Evolutionary conservation across 2,329 filamentous ascomycete species (phyloP), one percentile per base, ranked within the genome.

Genomic region (Aspergillus fumigatiaffinis): DNA sequence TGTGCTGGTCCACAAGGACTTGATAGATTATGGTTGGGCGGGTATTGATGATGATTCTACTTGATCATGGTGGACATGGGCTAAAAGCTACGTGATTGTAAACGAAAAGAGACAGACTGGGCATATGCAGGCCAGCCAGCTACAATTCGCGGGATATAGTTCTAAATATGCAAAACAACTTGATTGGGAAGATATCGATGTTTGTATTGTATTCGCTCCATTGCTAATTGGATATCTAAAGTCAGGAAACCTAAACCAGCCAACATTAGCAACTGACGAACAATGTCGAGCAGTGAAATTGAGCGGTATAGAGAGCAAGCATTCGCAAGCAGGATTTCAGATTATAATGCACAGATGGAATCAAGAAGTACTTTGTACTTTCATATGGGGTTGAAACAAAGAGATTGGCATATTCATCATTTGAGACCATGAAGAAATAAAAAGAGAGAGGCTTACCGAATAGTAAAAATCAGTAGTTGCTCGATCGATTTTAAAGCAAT

Each of bases 361-460:
- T 67, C 67, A 71, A 66, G 51, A 62, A 66, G 58, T 62, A 68
- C 63, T 57, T 52, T 61, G 60, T 63, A 62, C 61, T 62, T 66
- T 72, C 66, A 73, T 67, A 72, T 73, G 71, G 69, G 71, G 70
- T 73, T 73, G 71, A 73, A 73, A 73, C 70, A 73, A 70, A 71
- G 64, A 67, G 61, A 63, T 61, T 68, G 62, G 69, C 70, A 73
- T 68, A 66, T 70, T 69, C 69, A 72, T 72, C 69, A 71, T 67
- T 29, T 42, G 50, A 58, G 38, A 28, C 23, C 44, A 20, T n/a
- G 50, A 21, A 8, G 50, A 29, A 38, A 47, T n/a, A 50, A 44
- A 50, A 29, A 6, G 20, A 28, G 38, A 46, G 25, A 44, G 57
- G 57, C 60, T 61, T 59, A 62, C 57, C 52, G 29, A 51, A 38